Base-by-base conservation (phyloP, 495 filamentous ascomycete species). In the Astrothelium macrocarpum region DNA sequence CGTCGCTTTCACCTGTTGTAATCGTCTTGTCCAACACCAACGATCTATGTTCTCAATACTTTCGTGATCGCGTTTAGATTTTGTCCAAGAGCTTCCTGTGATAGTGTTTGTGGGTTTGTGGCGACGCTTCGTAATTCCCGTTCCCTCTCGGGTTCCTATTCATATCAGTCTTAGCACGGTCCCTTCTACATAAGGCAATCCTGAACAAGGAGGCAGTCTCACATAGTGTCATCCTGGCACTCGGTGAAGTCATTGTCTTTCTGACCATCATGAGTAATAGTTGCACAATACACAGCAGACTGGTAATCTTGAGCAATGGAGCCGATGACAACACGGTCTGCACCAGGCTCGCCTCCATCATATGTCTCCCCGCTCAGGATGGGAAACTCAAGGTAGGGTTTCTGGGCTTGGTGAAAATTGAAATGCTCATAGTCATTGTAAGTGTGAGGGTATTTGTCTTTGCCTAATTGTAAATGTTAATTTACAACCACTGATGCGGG, bases 351-450 rank as follows among this genome's bases (percentile, higher is more conserved):
- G n/a, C 61, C 53, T 2, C 64, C 64, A 29, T 62, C 58, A 45
- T 65, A 73, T 1, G 58, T 45, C 5, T 66, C 68, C 23, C 61
- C 62, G 32, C 60, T 60, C 7, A 70, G 64, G 42, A 73, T 67
- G 36, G 71, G 70, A 63, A 73, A 73, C 46, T 71, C 71, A 9
- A 56, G 25, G 25, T 71, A 73, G 26, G 71, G 67, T 31, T 70
- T 68, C 16, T 64, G 39, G 26, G 67, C 67, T 36, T 71, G 61
- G 14, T 43, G n/a, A 66, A 73, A 70, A 16, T 61, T 23, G 71
- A 73, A 73, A 9, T 68, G 58, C 49, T 70, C 71, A 49, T 70
- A 70, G 61, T 71, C 70, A 31, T 71, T 67, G 60, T 73, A 73
- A n/a, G 60, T 66, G 42, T 68, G 69, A 3, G 71, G 71, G 46